A percentile compares a stretch with the other conserved stretches of the same genome.
Conservation (phyloP, 1,284 basidiomycete genomes). For the Ganoderma boninense region DNA sequence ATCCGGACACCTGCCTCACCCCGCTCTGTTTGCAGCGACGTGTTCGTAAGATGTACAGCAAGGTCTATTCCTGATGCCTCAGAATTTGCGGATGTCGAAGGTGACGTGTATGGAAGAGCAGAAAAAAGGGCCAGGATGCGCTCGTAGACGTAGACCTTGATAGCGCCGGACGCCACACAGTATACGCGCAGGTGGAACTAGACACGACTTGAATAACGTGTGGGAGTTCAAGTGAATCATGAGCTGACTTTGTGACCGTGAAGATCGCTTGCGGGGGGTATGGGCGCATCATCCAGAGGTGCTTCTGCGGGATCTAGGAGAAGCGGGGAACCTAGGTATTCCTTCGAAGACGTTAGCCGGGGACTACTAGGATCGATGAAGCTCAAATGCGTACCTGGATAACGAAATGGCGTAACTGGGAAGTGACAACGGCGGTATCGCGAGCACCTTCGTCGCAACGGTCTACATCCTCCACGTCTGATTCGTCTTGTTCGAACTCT, state of each 20-base stretch:
- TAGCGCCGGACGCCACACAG: conserved; percentile 85
- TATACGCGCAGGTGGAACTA: conserved; percentile 97
- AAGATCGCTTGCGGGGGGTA: conserved; percentile 40
- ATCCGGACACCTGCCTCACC: conserved; percentile 78
- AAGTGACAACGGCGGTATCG: conserved; percentile 75
- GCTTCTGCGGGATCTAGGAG: conserved; percentile 75
- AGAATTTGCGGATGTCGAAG: conserved; percentile 35
- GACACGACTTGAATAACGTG: conserved; percentile 25
- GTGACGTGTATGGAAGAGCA: conserved; percentile 65
- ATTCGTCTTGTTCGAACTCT: conserved; percentile 77
- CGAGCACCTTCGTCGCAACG: conserved; percentile 44
- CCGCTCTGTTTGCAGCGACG: conserved; percentile 83
- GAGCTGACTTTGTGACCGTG: conserved; percentile 73
- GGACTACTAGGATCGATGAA: background rate
- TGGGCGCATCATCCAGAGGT: conserved; percentile 38
- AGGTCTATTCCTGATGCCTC: conserved; percentile 57
- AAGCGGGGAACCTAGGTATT: conserved; percentile 83
- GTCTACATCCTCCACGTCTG: conserved; percentile 48
- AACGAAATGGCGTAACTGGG: conserved; percentile 95
- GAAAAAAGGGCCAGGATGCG: conserved; percentile 91
- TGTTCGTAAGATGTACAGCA: conserved; percentile 92
- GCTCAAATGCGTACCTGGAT: conserved; percentile 77
- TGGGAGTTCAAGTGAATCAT: conserved; percentile 22
- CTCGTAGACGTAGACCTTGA: conserved; percentile 82
- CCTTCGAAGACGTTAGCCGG: conserved; percentile 54